These are phyloP conservation scores for Heliophila coronopifolia DNA, from an alignment of 441 rosid genomes.

Conservation along the genomic window DNA sequence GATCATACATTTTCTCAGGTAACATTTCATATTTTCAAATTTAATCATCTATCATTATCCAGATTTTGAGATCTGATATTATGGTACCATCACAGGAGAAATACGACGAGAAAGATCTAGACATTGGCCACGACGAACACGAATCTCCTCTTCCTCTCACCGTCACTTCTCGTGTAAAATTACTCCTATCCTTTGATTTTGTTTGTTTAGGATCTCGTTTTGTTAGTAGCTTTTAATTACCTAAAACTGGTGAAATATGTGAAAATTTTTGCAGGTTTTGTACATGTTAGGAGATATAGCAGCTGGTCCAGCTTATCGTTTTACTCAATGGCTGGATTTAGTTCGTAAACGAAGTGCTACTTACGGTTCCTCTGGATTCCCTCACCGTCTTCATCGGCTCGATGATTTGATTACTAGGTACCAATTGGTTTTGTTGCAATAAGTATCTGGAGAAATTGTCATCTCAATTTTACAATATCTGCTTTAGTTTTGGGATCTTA, in stretches of 20 bases:
- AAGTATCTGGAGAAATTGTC: neutral
- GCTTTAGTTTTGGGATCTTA: neutral
- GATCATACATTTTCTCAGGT: constrained; percentile 25
- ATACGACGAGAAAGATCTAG: constrained; percentile 58
- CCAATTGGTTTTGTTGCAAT: neutral
- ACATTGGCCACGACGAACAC: constrained; percentile 59
- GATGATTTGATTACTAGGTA: constrained; percentile 47
- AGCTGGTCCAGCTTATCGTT: constrained; percentile 73
- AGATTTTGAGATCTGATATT: constrained; percentile 27
- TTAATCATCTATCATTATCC: constrained; percentile 27
- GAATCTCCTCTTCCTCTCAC: constrained; percentile 79
- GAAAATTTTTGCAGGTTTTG: constrained; percentile 54
- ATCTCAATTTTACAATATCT: neutral
- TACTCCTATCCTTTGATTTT: too few species aligned
- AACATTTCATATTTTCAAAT: neutral
- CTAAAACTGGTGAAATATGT: too few species aligned
- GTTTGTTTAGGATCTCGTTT: neutral
- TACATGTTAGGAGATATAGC: constrained; percentile 98
- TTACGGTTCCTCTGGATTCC: constrained; percentile 80
- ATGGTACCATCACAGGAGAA: constrained; percentile 45
- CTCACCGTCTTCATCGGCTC: constrained; percentile 58
- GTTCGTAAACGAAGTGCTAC: constrained; percentile 90
- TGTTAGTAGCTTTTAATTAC: neutral
- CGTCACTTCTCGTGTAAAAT: constrained; percentile 89
- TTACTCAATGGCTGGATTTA: constrained; percentile 93